phyloP scores from a whole-genome alignment of 441 rosid genomes.

The Geranium incanum region DNA sequence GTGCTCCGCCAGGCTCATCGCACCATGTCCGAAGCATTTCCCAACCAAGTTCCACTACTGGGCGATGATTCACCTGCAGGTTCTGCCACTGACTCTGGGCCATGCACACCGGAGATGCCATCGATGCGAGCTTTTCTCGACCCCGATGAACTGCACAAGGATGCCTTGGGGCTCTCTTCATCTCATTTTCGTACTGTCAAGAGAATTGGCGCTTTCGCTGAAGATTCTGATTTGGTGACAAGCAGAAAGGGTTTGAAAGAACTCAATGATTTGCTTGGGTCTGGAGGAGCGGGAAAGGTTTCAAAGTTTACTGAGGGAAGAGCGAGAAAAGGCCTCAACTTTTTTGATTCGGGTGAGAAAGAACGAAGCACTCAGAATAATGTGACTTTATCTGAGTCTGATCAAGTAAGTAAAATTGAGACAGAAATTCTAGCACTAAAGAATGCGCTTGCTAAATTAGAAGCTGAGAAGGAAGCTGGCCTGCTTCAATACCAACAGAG shows the following conservation, averaged over 20 bases:
- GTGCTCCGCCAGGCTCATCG: conserved; percentile 41
- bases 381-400: conserved; percentile 46
- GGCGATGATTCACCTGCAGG: conserved; percentile 57
- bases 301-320: conserved; percentile 31
- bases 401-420: conserved; percentile 63
- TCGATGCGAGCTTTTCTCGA: conserved; percentile 39
- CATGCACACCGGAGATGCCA: conserved; percentile 58
- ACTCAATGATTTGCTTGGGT: conserved; percentile 38
- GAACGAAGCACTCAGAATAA: conserved; percentile 25
- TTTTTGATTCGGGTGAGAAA: conserved; percentile 50
- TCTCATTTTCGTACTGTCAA: conserved; percentile 36
- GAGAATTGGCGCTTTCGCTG: conserved; percentile 54
- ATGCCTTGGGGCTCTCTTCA: conserved; percentile 42
- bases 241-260: conserved; percentile 51
- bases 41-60: conserved; percentile 69
- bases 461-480: conserved; percentile 82
- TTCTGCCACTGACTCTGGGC: conserved; percentile 14
- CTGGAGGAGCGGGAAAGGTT: conserved; percentile 29
- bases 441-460: conserved; percentile 66
- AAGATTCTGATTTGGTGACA: conserved; percentile 41
- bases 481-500: conserved; percentile 58
- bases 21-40: conserved; percentile 72
- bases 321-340: conserved; percentile 64
- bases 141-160: conserved; percentile 53
- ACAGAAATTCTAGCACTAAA: conserved; percentile 60